phyloP scores from a whole-genome alignment of 2,329 filamentous ascomycete species.

The Venturia pyrina region DNA sequence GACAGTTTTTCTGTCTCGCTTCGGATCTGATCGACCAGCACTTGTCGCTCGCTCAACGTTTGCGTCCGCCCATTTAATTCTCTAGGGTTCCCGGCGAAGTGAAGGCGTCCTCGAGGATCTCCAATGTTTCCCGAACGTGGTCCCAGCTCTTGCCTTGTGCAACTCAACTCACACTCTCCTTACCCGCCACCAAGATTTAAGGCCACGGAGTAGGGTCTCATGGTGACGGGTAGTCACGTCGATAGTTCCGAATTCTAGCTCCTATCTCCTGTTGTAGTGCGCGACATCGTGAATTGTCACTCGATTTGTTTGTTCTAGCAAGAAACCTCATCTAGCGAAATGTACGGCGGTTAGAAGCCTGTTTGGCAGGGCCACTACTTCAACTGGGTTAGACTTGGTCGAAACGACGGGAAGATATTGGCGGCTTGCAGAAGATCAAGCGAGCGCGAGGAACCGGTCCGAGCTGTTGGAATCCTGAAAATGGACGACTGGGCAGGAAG shows the following conservation, averaged over 20 bases:
- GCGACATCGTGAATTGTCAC: no score
- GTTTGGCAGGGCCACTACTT: background rate
- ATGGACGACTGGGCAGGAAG: background rate
- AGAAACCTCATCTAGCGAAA: no score
- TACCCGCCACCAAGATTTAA: no score
- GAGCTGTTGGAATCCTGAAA: background rate
- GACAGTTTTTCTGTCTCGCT: no score
- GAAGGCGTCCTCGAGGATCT: background rate
- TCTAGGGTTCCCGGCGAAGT: background rate
- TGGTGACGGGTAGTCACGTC: no score
- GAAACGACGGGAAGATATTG: background rate
- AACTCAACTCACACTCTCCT: background rate
- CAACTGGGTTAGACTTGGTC: background rate
- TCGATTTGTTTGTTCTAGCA: no score
- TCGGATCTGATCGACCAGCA: background rate
- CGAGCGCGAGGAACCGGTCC: background rate
- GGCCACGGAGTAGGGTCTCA: no score
- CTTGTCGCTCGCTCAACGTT: background rate
- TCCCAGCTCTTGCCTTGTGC: background rate
- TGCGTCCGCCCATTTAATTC: background rate
- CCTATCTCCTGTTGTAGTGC: no score
- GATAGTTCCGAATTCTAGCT: no score
- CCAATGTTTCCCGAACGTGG: background rate
- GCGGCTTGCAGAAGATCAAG: conserved; percentile 4
- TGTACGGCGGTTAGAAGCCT: background rate